Evolutionary conservation across 2,329 filamentous ascomycete genomes (phyloP).

Genomic region (Byssoonygena ceratinophila): DNA sequence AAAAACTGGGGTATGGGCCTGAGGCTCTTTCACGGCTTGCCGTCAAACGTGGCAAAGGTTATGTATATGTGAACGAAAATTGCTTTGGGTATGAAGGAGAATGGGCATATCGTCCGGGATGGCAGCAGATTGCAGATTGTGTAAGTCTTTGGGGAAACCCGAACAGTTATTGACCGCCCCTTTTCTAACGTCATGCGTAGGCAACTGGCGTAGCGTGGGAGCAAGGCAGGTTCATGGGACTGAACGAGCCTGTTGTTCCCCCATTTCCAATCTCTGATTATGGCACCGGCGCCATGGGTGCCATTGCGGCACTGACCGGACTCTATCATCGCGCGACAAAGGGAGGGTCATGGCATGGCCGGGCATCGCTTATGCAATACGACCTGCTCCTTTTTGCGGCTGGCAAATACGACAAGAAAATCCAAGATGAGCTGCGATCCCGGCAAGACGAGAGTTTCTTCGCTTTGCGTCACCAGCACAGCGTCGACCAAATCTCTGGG

Average conservation of each 20-base stretch:
- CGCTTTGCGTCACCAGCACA: constrained; percentile 49
- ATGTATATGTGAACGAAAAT: constrained; percentile 60
- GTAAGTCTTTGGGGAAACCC: constrained; percentile 32
- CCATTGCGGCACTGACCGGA: constrained; percentile 55
- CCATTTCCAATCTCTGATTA: constrained; percentile 51
- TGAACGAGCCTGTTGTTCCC: constrained; percentile 32
- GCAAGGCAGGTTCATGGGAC: constrained; percentile 35
- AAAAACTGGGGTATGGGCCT: constrained; percentile 53
- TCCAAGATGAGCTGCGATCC: constrained; percentile 44
- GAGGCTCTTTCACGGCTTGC: constrained; percentile 45
- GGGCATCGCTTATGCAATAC: constrained; percentile 56
- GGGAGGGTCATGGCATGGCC: constrained; percentile 58
- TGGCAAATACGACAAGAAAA: constrained; percentile 45
- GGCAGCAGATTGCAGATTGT: constrained; percentile 63
- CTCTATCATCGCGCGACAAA: constrained; percentile 51
- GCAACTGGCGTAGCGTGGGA: constrained; percentile 35
- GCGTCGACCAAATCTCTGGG: constrained; percentile 55
- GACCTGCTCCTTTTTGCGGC: constrained; percentile 54
- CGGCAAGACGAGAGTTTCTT: constrained; percentile 46
- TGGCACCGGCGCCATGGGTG: constrained; percentile 61
- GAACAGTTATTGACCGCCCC: background rate
- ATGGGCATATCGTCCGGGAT: constrained; percentile 55
- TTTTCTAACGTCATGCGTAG: constrained; percentile 19
- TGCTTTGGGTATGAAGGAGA: constrained; percentile 58
- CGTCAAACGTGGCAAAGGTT: constrained; percentile 47